Conservation (phyloP, 345 rosid species). For the Eucalyptus regnans region DNA sequence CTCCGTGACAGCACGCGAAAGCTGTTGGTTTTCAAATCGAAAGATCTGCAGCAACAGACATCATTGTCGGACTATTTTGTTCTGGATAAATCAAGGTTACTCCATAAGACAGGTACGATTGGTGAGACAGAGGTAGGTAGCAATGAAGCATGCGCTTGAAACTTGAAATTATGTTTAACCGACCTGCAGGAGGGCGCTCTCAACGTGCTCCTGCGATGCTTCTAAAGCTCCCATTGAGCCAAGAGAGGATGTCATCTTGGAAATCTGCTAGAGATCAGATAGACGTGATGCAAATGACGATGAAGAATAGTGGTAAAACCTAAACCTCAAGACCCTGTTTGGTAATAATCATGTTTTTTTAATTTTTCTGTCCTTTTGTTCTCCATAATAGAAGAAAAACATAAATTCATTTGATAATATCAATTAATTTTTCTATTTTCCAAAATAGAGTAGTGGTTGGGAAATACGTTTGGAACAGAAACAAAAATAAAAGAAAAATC, state of each 20-base stretch:
- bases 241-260: conserved; percentile 73
- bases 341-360: too few species aligned
- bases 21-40: conserved; percentile 50
- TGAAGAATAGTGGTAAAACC: not conserved
- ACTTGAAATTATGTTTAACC: not conserved
- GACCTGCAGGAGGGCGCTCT: conserved; percentile 99
- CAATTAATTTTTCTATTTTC: too few species aligned
- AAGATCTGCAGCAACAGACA: conserved; percentile 52
- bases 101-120: not conserved
- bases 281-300: not conserved
- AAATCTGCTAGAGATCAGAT: conserved; percentile 39
- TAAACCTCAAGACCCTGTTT: too few species aligned
- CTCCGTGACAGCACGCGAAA: conserved; percentile 85
- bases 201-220: conserved; percentile 89
- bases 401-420: too few species aligned
- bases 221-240: conserved; percentile 89
- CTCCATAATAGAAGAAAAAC: too few species aligned
- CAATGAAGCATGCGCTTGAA: not conserved
- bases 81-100: not conserved
- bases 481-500: too few species aligned
- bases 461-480: too few species aligned
- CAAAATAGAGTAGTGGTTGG: too few species aligned
- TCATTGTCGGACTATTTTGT: not conserved
- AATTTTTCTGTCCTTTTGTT: too few species aligned
- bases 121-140: not conserved